These are phyloP conservation scores for Asclepias syriaca DNA, from an alignment of 257 asterid genomes.

Conservation along the genomic window DNA sequence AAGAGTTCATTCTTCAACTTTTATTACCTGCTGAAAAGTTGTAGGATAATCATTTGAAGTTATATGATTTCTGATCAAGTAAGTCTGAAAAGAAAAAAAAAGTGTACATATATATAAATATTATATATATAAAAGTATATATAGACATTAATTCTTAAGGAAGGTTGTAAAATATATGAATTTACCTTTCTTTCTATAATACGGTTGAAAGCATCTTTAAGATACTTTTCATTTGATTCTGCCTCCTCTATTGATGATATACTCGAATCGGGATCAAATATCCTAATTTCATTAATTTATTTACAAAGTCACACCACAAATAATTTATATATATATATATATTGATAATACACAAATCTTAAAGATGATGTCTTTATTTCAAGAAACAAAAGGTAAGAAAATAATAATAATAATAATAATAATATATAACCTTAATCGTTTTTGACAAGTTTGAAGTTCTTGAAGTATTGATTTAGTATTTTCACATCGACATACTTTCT, in stretches of 20 bases:
- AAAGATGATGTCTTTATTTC: not conserved
- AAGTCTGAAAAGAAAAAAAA: not conserved
- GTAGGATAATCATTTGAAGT: not conserved
- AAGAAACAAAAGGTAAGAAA: no score
- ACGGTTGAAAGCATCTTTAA: conserved; percentile 8
- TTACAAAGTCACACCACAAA: not conserved
- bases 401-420: no score
- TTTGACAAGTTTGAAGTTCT: no score
- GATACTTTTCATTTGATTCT: conserved; percentile 17
- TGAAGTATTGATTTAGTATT: no score
- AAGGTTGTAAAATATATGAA: no score
- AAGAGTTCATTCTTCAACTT: no score
- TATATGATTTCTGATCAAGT: not conserved
- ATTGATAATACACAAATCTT: not conserved
- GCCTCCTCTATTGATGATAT: conserved; percentile 17
- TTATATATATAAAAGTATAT: no score
- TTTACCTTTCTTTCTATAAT: conserved; percentile 14
- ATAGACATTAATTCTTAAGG: no score
- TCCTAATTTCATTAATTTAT: not conserved
- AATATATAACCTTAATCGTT: no score
- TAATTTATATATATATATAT: not conserved
- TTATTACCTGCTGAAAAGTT: no score
- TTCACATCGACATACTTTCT: no score
- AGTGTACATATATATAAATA: no score
- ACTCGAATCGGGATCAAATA: conserved; percentile 13